Evolutionary conservation across 176 grass and related monocot genomes (phyloP).

Genomic region (Oryza glumipatula): DNA sequence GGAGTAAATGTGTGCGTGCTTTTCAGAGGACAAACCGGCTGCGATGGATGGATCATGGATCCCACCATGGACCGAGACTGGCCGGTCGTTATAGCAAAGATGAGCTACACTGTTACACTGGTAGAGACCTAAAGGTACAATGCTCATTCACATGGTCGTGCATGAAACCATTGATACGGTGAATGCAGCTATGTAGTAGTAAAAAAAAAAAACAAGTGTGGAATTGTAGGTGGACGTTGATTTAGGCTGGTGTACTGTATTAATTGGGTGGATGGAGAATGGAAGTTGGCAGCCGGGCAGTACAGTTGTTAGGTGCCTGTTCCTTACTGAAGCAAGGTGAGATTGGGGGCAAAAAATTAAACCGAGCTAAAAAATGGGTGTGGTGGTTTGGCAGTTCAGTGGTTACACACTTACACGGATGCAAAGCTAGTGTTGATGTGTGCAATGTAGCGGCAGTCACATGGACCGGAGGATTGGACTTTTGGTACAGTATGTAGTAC

Average conservation of each 20-base stretch:
- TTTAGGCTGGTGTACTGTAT: background rate
- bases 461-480: no score
- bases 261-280: no score
- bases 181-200: background rate
- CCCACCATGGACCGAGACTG: background rate
- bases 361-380: background rate
- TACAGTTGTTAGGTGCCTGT: background rate
- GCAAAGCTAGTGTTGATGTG: no score
- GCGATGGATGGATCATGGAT: background rate
- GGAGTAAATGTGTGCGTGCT: constrained; percentile 29
- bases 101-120: background rate
- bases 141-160: background rate
- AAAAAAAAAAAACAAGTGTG: no score
- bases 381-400: background rate
- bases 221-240: background rate
- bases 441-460: no score
- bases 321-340: background rate
- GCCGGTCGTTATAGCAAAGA: background rate
- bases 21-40: constrained; percentile 1
- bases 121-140: background rate
- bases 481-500: no score
- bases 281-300: background rate
- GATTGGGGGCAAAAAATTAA: no score
- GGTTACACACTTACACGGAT: no score
- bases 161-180: background rate